phyloP scores from a whole-genome alignment of 805 yeast species.

The Schwanniomyces sp. region DNA sequence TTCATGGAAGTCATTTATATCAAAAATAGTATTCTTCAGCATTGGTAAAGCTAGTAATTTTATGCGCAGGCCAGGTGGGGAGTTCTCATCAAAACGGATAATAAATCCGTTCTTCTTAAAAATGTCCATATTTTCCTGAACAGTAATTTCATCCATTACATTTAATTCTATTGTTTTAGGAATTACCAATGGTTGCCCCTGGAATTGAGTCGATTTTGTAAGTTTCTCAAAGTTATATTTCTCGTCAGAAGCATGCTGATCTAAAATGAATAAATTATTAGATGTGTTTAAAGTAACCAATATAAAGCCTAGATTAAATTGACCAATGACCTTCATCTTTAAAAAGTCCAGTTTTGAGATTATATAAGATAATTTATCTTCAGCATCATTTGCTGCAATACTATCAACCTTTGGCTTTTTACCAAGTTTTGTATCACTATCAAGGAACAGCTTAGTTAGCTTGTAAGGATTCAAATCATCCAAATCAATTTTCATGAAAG shows the following conservation, averaged over 20 bases:
- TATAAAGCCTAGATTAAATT: slow-evolving; percentile 95
- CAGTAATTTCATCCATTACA: slow-evolving; percentile 73
- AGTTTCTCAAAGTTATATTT: slow-evolving; percentile 81
- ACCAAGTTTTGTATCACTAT: not conserved
- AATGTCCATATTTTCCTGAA: slow-evolving; percentile 56
- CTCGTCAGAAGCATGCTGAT: slow-evolving; percentile 98
- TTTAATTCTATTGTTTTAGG: slow-evolving; percentile 64
- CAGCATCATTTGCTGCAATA: slow-evolving; percentile 44
- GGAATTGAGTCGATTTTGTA: slow-evolving; percentile 51
- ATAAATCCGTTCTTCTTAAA: slow-evolving; percentile 80
- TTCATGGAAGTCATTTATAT: slow-evolving; percentile 70
- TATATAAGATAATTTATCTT: slow-evolving; percentile 54
- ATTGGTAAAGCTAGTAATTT: slow-evolving; percentile 65
- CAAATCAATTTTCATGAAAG: slow-evolving; percentile 1
- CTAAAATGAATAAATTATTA: slow-evolving; percentile 77
- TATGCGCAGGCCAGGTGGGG: slow-evolving; percentile 57
- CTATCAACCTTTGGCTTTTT: not conserved
- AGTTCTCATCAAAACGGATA: slow-evolving; percentile 48
- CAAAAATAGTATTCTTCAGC: slow-evolving; percentile 69
- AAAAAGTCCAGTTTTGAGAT: slow-evolving; percentile 72
- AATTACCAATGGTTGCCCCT: slow-evolving; percentile 64
- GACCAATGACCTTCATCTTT: slow-evolving; percentile 82
- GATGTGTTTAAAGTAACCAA: slow-evolving; percentile 53
- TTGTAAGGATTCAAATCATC: not conserved
- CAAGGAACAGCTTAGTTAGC: not conserved